Percentiles rank a stretch among this genome's conserved stretches.
Evolutionary conservation across 1,284 basidiomycete species (phyloP).

Genomic region (Fomitopsis palustris): DNA sequence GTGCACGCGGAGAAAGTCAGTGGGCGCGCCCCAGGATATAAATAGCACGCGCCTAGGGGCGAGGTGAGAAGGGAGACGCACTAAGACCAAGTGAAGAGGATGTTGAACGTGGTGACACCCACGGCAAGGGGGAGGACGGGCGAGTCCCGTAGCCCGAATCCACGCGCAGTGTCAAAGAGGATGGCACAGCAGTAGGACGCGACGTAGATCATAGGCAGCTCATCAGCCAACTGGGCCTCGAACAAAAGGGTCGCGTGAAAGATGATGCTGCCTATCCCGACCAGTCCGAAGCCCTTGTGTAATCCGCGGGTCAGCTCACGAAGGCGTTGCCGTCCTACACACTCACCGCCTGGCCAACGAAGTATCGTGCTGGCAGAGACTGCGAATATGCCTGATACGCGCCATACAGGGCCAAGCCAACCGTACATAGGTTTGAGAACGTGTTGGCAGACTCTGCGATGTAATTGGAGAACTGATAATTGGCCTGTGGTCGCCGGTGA

Average conservation of each 20-base stretch:
- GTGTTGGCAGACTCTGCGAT: slow-evolving; percentile 67
- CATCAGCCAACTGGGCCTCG: slow-evolving; percentile 65
- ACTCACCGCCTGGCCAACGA: slow-evolving; percentile 49
- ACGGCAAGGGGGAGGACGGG: slow-evolving; percentile 35
- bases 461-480: slow-evolving; percentile 69
- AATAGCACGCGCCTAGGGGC: not conserved
- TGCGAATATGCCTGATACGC: slow-evolving; percentile 34
- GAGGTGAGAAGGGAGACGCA: slow-evolving; percentile 31
- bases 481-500: slow-evolving; percentile 39
- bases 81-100: slow-evolving; percentile 63
- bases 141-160: slow-evolving; percentile 38
- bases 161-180: slow-evolving; percentile 52
- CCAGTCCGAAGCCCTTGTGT: slow-evolving; percentile 51
- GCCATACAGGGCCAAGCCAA: slow-evolving; percentile 47
- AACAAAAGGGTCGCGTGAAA: slow-evolving; percentile 72
- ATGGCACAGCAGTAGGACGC: slow-evolving; percentile 50
- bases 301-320: not conserved
- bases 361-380: slow-evolving; percentile 47
- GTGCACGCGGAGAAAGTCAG: not conserved
- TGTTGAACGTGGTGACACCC: slow-evolving; percentile 47
- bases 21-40: not conserved
- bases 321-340: not conserved
- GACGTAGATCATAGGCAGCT: slow-evolving; percentile 69
- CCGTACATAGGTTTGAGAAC: slow-evolving; percentile 57
- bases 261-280: slow-evolving; percentile 62